phyloP scores from a whole-genome alignment of 2,329 filamentous ascomycete species.

The Fusarium sp. region DNA sequence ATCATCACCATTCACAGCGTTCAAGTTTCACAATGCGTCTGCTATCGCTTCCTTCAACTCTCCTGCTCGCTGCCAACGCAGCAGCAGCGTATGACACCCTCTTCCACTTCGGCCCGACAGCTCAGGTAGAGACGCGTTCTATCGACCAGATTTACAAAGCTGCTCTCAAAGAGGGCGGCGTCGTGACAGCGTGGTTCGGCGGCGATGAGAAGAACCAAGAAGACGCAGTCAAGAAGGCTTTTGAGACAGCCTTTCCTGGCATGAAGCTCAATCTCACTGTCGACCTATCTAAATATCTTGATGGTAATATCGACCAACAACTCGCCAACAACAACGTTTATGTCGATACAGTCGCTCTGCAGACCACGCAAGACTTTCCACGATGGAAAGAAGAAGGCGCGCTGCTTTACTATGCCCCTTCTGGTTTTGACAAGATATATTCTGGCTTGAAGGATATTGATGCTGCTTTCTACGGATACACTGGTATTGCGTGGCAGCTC shows the following conservation, averaged over 20 bases:
- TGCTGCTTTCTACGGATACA: background rate
- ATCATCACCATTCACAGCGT: accelerated
- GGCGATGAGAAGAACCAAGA: background rate
- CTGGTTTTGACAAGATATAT: background rate
- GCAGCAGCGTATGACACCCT: background rate
- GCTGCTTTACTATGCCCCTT: background rate
- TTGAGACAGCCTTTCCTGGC: background rate
- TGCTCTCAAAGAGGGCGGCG: background rate
- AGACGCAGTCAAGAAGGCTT: background rate
- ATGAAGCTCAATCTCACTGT: background rate
- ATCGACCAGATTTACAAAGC: background rate
- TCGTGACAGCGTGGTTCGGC: background rate
- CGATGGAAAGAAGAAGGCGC: background rate
- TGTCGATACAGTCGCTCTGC: background rate
- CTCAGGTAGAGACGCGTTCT: background rate
- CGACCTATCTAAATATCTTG: background rate
- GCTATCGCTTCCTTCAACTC: accelerated
- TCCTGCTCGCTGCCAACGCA: background rate
- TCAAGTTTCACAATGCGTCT: background rate
- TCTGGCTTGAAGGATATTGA: background rate
- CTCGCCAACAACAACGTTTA: background rate
- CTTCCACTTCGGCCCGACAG: background rate
- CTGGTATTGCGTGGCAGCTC: background rate
- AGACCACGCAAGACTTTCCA: background rate
- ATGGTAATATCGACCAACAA: background rate